Percentiles rank a stretch among this genome's conserved stretches.
phyloP scores from a whole-genome alignment of 768 basidiomycete genomes.

The Xerocomellus chrysenteron region DNA sequence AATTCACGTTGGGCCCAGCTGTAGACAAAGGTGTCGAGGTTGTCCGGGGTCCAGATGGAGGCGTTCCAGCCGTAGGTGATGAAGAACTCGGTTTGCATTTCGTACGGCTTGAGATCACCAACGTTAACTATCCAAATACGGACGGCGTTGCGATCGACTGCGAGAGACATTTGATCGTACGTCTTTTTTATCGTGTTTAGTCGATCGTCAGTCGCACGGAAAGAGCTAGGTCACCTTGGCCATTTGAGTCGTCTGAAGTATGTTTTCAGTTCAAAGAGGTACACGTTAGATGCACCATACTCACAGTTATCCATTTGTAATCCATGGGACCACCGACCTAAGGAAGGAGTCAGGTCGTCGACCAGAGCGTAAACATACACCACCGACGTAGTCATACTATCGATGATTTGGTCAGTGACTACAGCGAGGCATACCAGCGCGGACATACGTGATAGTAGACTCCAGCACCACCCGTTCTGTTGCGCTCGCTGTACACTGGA shows the following conservation, averaged over 20 bases:
- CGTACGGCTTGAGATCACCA: neutral
- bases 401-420: neutral
- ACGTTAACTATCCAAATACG: neutral
- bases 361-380: neutral
- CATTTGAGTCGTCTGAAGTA: neutral
- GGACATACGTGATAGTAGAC: conserved; percentile 1
- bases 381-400: neutral
- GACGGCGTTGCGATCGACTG: neutral
- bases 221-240: neutral
- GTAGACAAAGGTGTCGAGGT: conserved; percentile 50
- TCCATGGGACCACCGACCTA: neutral
- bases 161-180: neutral
- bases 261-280: neutral
- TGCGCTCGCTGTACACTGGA: neutral
- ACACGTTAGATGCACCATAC: neutral
- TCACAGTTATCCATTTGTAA: neutral
- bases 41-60: conserved; percentile 52
- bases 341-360: neutral
- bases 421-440: neutral
- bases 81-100: conserved; percentile 36
- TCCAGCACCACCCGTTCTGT: conserved; percentile 1
- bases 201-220: neutral
- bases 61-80: conserved; percentile 44
- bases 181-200: neutral
- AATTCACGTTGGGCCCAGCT: conserved; percentile 69